Base-by-base conservation (phyloP, 169 alveolate genomes). In the Cryptosporidium ubiquitum region DNA sequence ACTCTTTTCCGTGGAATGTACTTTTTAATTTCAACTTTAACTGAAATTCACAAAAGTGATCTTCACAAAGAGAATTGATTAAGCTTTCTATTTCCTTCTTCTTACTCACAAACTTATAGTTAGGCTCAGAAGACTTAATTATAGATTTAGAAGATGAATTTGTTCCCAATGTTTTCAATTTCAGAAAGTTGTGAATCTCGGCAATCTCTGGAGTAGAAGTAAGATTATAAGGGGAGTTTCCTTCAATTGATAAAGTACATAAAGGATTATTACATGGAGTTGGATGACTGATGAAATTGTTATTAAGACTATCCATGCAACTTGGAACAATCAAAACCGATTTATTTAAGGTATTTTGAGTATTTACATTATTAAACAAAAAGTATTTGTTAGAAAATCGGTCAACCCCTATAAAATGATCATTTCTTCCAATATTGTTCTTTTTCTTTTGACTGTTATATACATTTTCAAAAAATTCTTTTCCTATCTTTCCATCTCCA, bases 31-130 rank as follows among this genome's bases (percentile, higher is more conserved):
- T 73, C 4, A 73, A 52, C 39, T 73, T 73, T 16, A 73, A 37
- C 29, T 73, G 85, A 37, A 73, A 73, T 29, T 73, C 85, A 55
- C 85, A 73, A 39, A 52, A 73, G 29, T 73, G 70, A 18, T 73
- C 85, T 18, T 51, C 69, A 73, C 69, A 51, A 7, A 73, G 26
- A 31, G 70, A 51, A n/a, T 37, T 58, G 2, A 73, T 73, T 39
- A 73, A 58, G 23, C 49, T 40, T 23, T 73, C 85, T 23, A 73
- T 33, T 2, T 73, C 85, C 39, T 73, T 73, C 68, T 73, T 73
- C 55, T 52, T 73, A 37, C 70, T 58, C 29, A 73, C 18, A n/a
- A 52, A 37, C 37, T 42, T 52, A 29, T 73, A 73, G 10, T 42
- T 51, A 2, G 69, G 68, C n/a, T 26, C 52, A 0, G 52, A 0